Percentiles rank a stretch among this genome's conserved stretches.
Evolutionary conservation across 305 asterid species (phyloP).

Genomic region (Ajuga reptans): DNA sequence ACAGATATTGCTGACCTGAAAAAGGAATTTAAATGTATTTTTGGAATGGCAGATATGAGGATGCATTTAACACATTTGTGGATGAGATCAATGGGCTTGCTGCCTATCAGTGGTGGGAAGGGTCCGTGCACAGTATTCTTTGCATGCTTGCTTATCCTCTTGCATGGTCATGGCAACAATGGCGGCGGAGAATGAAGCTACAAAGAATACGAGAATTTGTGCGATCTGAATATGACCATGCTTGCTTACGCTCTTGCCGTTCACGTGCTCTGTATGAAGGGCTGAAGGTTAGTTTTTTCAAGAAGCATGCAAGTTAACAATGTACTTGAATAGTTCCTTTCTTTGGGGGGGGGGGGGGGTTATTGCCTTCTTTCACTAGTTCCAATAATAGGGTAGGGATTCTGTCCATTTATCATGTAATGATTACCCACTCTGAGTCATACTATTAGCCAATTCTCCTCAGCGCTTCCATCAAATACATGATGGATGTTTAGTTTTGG

Average conservation of each 20-base stretch:
- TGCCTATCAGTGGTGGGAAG: conserved; percentile 89
- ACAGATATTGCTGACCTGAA: conserved; percentile 1
- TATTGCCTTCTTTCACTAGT: not conserved
- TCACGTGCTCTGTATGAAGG: conserved; percentile 91
- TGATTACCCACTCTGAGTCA: not conserved
- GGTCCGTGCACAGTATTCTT: conserved; percentile 58
- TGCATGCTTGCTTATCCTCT: conserved; percentile 65
- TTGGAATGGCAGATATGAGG: conserved; percentile 54
- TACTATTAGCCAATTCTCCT: not conserved
- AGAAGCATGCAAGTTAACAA: conserved; percentile 5
- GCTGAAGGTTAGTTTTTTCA: conserved; percentile 52
- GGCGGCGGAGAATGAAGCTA: conserved; percentile 68
- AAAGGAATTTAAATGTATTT: not conserved
- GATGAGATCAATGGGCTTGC: conserved; percentile 69
- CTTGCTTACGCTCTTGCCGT: conserved; percentile 87
- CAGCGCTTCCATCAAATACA: not conserved
- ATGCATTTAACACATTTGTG: conserved; percentile 64
- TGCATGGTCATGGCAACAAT: conserved; percentile 88
- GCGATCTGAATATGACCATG: conserved; percentile 77
- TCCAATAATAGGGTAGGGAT: not conserved
- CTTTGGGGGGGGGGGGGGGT: no score
- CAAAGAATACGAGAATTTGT: conserved; percentile 73
- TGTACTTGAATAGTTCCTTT: not conserved
- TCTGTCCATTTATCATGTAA: conserved; percentile 8
- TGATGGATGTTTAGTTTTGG: not conserved